Conservation (phyloP, 345 rosid genomes). For the Leavenworthia alabamica region DNA sequence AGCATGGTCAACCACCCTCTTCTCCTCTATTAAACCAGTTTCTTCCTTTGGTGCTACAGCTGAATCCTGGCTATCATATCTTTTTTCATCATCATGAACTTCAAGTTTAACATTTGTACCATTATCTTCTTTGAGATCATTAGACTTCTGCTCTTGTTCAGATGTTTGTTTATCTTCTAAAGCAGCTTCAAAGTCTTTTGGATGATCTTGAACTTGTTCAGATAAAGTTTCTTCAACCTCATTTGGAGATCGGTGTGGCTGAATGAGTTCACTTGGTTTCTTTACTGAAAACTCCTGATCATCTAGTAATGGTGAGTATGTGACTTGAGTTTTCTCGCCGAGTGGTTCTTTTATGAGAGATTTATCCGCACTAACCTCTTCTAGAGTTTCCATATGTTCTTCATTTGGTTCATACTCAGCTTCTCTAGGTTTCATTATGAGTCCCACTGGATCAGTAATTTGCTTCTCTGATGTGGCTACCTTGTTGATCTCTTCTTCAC, state of each 20-base stretch:
- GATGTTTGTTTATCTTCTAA: background rate
- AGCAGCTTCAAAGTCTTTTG: background rate
- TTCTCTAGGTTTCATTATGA: background rate
- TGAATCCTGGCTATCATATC: slow-evolving; percentile 5
- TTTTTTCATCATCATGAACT: background rate
- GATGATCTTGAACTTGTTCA: slow-evolving; percentile 2
- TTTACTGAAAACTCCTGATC: slow-evolving; percentile 7
- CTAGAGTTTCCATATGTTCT: background rate
- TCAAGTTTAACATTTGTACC: background rate
- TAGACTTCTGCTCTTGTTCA: background rate
- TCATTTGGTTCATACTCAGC: slow-evolving; percentile 5
- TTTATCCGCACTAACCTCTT: slow-evolving; percentile 9
- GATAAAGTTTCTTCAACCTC: slow-evolving; percentile 20
- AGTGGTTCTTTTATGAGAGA: slow-evolving; percentile 12
- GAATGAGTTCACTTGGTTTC: slow-evolving; percentile 17
- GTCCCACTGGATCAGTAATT: background rate
- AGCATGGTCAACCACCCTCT: background rate
- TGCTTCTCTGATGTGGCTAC: slow-evolving; percentile 3
- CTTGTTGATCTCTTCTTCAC: background rate
- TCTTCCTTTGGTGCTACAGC: background rate
- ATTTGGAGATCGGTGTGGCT: slow-evolving; percentile 1
- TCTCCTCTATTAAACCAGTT: slow-evolving; percentile 20
- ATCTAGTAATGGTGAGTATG: background rate
- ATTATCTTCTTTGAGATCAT: background rate
- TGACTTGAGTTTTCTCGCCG: slow-evolving; percentile 16